phyloP scores from a whole-genome alignment of 768 basidiomycete species.

The Polyporus arcularius region DNA sequence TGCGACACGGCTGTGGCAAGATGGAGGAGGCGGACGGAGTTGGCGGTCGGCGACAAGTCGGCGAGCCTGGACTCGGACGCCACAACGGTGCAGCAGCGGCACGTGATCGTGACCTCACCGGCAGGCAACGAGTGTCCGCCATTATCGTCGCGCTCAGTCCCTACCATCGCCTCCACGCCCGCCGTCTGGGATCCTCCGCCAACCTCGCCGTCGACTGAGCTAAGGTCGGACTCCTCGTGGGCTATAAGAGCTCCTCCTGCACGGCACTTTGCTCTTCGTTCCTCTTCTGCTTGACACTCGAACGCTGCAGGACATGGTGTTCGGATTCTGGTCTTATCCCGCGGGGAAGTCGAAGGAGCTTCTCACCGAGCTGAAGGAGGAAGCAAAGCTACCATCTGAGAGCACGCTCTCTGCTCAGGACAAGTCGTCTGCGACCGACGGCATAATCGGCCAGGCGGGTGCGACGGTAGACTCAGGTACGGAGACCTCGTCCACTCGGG shows the following conservation, averaged over 20 bases:
- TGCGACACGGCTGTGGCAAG: no score
- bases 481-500: not conserved
- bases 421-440: not conserved
- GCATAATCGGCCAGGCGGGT: not conserved
- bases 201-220: not conserved
- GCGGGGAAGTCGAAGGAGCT: slow-evolving; percentile 1
- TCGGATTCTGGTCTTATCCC: not conserved
- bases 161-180: not conserved
- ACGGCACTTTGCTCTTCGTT: not conserved
- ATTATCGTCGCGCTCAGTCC: slow-evolving; percentile 1
- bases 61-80: not conserved
- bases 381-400: not conserved
- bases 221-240: not conserved
- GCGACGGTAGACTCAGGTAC: not conserved
- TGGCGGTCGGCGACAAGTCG: no score
- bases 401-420: not conserved
- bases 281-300: not conserved
- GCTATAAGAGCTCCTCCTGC: not conserved
- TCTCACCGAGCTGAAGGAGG: not conserved
- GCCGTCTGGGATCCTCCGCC: not conserved
- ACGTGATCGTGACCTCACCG: slow-evolving; percentile 7
- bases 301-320: slow-evolving; percentile 1
- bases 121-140: not conserved
- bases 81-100: not conserved
- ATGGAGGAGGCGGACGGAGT: no score